A percentile compares a stretch with the other conserved stretches of the same genome.
phyloP scores from a whole-genome alignment of 2,329 filamentous ascomycete genomes.

The Aspergillus spinulosporus region DNA sequence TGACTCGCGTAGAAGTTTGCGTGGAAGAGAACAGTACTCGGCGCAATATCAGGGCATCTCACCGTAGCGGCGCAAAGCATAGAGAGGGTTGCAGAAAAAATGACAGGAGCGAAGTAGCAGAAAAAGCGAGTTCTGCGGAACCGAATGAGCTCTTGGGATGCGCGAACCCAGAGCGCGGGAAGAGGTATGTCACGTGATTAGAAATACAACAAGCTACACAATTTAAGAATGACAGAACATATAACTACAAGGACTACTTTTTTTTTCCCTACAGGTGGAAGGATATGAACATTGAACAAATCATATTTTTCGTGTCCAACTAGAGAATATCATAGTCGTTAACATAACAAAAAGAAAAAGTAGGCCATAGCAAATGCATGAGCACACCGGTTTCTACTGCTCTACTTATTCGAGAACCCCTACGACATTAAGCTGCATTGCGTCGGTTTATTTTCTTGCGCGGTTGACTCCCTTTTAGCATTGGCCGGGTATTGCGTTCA shows the following conservation, averaged over 20 bases:
- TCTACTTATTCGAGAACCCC: slow-evolving; percentile 33
- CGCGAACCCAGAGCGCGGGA: slow-evolving; percentile 25
- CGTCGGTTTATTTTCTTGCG: slow-evolving; percentile 31
- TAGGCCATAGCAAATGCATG: slow-evolving; percentile 32
- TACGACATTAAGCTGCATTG: slow-evolving; percentile 32
- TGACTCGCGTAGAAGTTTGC: too few species aligned
- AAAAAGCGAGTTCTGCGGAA: slow-evolving; percentile 9
- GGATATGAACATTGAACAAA: slow-evolving; percentile 20
- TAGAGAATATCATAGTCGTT: slow-evolving; percentile 31
- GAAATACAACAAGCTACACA: too few species aligned
- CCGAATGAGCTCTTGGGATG: slow-evolving; percentile 21
- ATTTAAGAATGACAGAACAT: too few species aligned
- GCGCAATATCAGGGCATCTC: slow-evolving; percentile 1
- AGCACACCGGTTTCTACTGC: slow-evolving; percentile 34
- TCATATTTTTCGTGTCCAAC: slow-evolving; percentile 36
- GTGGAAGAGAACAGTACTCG: neutral
- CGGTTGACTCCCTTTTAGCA: slow-evolving; percentile 22
- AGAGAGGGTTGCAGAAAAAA: neutral
- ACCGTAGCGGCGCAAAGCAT: neutral
- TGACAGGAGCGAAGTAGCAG: neutral
- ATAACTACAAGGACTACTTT: too few species aligned
- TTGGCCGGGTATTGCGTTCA: slow-evolving; percentile 43
- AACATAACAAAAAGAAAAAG: slow-evolving; percentile 26
- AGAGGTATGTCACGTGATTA: slow-evolving; percentile 10
- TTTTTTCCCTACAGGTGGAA: too few species aligned